Evolutionary conservation across 1,139 yeast species (phyloP).

Genomic region (Pichia sp.): DNA sequence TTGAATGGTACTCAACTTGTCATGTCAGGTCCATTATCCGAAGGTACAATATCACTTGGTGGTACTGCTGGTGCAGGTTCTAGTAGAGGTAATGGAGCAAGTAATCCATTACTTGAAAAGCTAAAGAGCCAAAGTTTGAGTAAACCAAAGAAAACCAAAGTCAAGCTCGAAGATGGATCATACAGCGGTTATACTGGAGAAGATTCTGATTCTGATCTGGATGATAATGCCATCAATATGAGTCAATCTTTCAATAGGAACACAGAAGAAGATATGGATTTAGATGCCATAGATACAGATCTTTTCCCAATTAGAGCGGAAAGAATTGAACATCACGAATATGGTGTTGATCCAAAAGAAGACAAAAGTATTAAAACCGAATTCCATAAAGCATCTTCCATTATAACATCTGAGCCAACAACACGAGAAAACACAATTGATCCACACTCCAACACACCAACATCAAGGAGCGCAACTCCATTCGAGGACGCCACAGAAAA

Average conservation of each 20-base stretch:
- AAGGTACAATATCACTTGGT: conserved; percentile 47
- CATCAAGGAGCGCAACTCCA: conserved; percentile 6
- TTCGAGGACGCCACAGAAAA: neutral
- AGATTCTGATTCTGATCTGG: conserved; percentile 14
- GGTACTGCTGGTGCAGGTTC: conserved; percentile 15
- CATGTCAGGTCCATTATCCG: conserved; percentile 63
- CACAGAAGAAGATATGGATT: conserved; percentile 26
- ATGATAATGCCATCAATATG: conserved; percentile 12
- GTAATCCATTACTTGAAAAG: conserved; percentile 33
- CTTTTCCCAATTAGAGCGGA: conserved; percentile 45
- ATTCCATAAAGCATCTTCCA: conserved; percentile 20
- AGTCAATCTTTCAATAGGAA: neutral
- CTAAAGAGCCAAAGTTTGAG: conserved; percentile 7
- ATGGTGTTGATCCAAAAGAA: conserved; percentile 22
- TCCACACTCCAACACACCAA: neutral
- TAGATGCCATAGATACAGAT: conserved; percentile 40
- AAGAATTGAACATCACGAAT: conserved; percentile 33
- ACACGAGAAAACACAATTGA: conserved; percentile 15
- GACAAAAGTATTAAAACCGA: conserved; percentile 24
- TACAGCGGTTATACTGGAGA: conserved; percentile 9
- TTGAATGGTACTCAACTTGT: conserved; percentile 62
- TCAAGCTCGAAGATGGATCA: conserved; percentile 3
- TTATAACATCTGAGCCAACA: conserved; percentile 15
- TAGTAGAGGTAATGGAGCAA: conserved; percentile 9
- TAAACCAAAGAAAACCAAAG: conserved; percentile 2